These are phyloP conservation scores for Suillus ampliporus DNA, from an alignment of 768 basidiomycete genomes.

Conservation along the genomic window DNA sequence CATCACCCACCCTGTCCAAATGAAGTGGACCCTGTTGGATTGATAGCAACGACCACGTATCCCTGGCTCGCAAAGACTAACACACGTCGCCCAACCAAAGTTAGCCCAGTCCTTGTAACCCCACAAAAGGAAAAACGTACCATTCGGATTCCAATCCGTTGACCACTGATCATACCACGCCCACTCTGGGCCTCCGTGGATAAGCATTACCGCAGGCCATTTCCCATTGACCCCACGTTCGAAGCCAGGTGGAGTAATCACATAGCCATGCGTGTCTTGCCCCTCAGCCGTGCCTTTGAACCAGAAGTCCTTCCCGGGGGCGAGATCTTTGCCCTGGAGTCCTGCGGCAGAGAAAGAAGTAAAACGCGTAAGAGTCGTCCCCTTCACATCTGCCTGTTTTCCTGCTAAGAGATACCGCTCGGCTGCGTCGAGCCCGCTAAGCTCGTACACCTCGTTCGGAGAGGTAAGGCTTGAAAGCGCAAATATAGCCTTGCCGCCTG, in stretches of 20 bases:
- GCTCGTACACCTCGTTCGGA: conserved; percentile 80
- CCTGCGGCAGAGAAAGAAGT: conserved; percentile 67
- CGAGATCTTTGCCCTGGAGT: conserved; percentile 62
- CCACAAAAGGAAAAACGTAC: conserved; percentile 39
- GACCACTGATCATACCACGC: conserved; percentile 95
- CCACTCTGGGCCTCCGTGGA: conserved; percentile 84
- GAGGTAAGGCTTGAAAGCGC: conserved; percentile 74
- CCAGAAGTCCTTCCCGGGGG: conserved; percentile 81
- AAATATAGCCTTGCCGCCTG: conserved; percentile 68
- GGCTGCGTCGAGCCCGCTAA: conserved; percentile 52
- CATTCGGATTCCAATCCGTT: conserved; percentile 90
- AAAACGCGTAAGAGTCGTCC: conserved; percentile 54
- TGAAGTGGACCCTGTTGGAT: conserved; percentile 93
- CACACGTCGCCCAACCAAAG: neutral
- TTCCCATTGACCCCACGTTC: conserved; percentile 66
- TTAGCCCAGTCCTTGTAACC: neutral
- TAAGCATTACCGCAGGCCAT: conserved; percentile 81
- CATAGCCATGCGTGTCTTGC: conserved; percentile 83
- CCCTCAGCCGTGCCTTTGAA: conserved; percentile 79
- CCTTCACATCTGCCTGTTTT: conserved; percentile 30
- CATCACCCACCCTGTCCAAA: conserved; percentile 76
- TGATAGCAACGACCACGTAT: conserved; percentile 86
- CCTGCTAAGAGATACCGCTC: conserved; percentile 45
- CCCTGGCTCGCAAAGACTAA: conserved; percentile 85
- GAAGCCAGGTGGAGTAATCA: conserved; percentile 81